Percentiles rank a stretch among this genome's conserved stretches.
Conservation (phyloP, 345 rosid species). For the Eucalyptus marginata region DNA sequence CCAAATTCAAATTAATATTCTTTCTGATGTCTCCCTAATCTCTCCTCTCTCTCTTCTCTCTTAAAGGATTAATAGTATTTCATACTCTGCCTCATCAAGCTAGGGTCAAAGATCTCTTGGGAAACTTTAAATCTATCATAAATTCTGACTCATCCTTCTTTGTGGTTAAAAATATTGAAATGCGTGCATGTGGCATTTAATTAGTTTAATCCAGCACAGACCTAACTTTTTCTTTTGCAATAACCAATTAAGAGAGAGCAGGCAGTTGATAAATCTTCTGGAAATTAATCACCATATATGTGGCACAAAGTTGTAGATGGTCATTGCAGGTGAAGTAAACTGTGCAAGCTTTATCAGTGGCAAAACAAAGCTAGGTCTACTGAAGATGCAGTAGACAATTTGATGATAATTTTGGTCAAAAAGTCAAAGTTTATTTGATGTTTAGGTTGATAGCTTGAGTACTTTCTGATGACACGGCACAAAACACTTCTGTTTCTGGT, state of each 20-base stretch:
- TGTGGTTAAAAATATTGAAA: not conserved
- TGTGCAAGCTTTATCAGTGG: not conserved
- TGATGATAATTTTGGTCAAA: not conserved
- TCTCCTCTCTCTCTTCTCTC: not conserved
- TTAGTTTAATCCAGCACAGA: not conserved
- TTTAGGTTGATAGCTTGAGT: not conserved
- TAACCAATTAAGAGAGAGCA: not conserved
- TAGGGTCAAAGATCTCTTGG: not conserved
- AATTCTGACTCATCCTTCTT: not conserved
- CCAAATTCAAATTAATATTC: not conserved
- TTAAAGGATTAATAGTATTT: not conserved
- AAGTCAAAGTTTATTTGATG: not conserved
- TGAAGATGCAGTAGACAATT: not conserved
- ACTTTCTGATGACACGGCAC: not conserved
- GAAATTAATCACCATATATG: not conserved
- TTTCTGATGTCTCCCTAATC: not conserved
- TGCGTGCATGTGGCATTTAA: not conserved
- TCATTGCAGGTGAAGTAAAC: not conserved
- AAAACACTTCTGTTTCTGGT: not conserved
- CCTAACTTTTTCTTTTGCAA: not conserved
- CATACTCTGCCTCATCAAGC: not conserved
- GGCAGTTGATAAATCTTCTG: not conserved
- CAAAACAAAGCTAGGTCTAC: not conserved
- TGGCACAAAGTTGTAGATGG: not conserved
- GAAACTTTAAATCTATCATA: not conserved